Evolutionary conservation across 1,139 yeast genomes (phyloP).

Genomic region (Saccharomyces hybrid): DNA sequence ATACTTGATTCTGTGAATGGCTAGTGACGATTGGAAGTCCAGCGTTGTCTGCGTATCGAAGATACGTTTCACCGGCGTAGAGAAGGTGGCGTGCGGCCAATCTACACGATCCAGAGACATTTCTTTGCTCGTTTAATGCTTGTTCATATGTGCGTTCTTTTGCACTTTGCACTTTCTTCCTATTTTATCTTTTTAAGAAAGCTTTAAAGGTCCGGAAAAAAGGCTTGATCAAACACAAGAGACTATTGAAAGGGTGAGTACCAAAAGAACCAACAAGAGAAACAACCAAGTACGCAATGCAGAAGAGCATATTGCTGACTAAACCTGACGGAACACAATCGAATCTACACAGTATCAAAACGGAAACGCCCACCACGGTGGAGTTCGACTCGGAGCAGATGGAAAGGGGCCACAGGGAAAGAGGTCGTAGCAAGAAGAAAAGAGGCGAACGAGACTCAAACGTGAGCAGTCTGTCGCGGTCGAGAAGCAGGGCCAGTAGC

Average conservation of each 20-base stretch:
- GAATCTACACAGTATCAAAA: background rate
- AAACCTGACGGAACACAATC: slow-evolving; percentile 16
- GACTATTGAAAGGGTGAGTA: background rate
- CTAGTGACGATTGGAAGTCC: slow-evolving; percentile 36
- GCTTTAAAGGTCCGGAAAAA: background rate
- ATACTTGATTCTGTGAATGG: slow-evolving; percentile 32
- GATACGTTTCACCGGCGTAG: slow-evolving; percentile 36
- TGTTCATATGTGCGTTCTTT: background rate
- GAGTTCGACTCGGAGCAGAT: slow-evolving; percentile 25
- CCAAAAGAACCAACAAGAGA: background rate
- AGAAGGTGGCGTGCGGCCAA: slow-evolving; percentile 15
- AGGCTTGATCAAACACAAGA: background rate
- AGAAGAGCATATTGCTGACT: slow-evolving; percentile 20
- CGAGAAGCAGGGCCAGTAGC: slow-evolving; percentile 11
- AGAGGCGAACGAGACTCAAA: slow-evolving; percentile 7
- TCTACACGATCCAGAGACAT: background rate
- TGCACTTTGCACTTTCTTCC: background rate
- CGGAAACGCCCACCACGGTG: slow-evolving; percentile 9
- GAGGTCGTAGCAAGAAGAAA: slow-evolving; percentile 28
- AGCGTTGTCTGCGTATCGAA: slow-evolving; percentile 35
- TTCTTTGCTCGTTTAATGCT: background rate
- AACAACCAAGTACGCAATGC: slow-evolving; percentile 1
- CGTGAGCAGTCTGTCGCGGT: slow-evolving; percentile 4
- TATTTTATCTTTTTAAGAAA: background rate
- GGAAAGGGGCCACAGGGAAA: slow-evolving; percentile 25